Conservation (phyloP, 169 alveolate genomes). For the Cryptosporidium sp. region DNA sequence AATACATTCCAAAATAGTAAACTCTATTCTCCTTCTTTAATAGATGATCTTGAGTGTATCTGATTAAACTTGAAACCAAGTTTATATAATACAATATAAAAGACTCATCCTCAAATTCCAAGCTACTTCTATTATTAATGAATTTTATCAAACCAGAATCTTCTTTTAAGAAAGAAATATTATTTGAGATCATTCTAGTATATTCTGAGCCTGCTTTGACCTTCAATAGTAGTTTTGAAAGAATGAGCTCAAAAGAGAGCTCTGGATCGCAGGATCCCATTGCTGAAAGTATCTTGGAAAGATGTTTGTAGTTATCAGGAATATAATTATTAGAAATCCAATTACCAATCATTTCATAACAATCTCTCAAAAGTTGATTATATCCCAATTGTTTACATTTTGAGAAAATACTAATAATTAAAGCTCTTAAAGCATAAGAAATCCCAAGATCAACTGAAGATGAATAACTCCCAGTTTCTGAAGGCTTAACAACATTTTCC, state of each 20-base stretch:
- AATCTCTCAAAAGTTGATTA: conserved; percentile 32
- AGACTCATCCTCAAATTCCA: conserved; percentile 53
- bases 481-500: conserved; percentile 58
- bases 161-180: not conserved
- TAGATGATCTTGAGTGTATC: conserved; percentile 15
- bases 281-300: conserved; percentile 52
- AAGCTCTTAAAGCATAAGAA: conserved; percentile 44
- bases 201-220: not conserved
- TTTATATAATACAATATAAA: conserved; percentile 27
- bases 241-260: conserved; percentile 10
- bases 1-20: conserved; percentile 26
- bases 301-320: conserved; percentile 66
- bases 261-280: conserved; percentile 52
- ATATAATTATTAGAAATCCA: conserved; percentile 36
- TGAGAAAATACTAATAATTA: conserved; percentile 6
- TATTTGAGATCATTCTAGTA: not conserved
- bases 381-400: conserved; percentile 46
- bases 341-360: conserved; percentile 17
- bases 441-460: conserved; percentile 69
- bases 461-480: conserved; percentile 43
- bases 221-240: conserved; percentile 18
- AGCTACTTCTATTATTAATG: not conserved
- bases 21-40: not conserved
- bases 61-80: conserved; percentile 42
- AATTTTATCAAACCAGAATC: not conserved